Conservation (phyloP, 2,329 filamentous ascomycete species). For the Apiospora sp. region DNA sequence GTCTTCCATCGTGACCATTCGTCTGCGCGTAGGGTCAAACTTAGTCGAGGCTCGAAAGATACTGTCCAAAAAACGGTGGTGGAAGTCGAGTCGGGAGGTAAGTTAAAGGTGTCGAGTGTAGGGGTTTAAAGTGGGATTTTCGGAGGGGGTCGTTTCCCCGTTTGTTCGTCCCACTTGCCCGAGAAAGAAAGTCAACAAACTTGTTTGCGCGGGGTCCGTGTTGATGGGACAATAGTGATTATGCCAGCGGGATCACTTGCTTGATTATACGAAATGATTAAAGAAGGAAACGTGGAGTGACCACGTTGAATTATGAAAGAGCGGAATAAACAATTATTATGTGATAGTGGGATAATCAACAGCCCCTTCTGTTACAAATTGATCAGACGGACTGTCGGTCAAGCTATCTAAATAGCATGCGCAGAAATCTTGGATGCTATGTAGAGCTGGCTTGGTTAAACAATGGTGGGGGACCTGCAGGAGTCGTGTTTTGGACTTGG, state of each 20-base stretch:
- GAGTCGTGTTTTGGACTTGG: not conserved
- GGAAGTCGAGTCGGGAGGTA: not conserved
- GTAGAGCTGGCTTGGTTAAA: conserved; percentile 13
- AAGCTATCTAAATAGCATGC: not conserved
- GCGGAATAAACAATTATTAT: not conserved
- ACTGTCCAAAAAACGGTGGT: not conserved
- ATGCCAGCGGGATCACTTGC: not conserved
- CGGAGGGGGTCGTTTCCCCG: conserved; percentile 14
- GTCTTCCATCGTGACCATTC: conserved; percentile 75
- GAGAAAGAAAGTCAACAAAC: conserved; percentile 16
- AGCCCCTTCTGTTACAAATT: not conserved
- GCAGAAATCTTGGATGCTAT: not conserved
- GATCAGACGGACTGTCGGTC: conserved; percentile 19
- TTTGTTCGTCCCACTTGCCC: conserved; percentile 20
- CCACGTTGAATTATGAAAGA: not conserved
- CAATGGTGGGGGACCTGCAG: conserved; percentile 16
- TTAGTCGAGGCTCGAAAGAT: not conserved
- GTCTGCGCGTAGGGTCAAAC: not conserved
- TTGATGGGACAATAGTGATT: conserved; percentile 9
- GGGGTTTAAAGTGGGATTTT: conserved; percentile 22
- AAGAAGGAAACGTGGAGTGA: not conserved
- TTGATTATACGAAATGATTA: not conserved
- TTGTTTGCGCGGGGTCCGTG: conserved; percentile 5
- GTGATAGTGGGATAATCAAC: not conserved
- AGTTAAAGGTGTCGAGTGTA: conserved; percentile 11